phyloP scores from a whole-genome alignment of 306 rosid genomes.

The Cicer pinnatifidum region DNA sequence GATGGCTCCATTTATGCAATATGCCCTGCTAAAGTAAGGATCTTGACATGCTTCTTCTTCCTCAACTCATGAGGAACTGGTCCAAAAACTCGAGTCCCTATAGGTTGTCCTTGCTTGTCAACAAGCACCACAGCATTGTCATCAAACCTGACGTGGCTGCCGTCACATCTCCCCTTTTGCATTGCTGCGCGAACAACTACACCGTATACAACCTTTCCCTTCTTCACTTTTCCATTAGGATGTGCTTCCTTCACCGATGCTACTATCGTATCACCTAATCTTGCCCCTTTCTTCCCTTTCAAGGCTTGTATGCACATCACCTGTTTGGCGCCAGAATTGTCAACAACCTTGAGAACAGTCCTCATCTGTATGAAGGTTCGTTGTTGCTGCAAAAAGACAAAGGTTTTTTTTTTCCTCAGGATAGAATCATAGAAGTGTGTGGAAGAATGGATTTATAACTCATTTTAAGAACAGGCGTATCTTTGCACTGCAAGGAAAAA shows the following conservation, averaged over 20 bases:
- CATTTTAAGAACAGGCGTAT: not conserved
- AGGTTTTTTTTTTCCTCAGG: not conserved
- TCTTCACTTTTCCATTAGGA: conserved; percentile 84
- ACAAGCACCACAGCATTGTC: conserved; percentile 89
- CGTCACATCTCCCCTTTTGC: conserved; percentile 82
- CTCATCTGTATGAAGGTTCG: conserved; percentile 92
- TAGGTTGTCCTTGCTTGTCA: conserved; percentile 95
- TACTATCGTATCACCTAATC: conserved; percentile 84
- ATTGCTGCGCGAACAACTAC: conserved; percentile 86
- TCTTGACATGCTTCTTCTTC: conserved; percentile 80
- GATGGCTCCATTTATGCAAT: conserved; percentile 56
- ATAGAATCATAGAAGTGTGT: not conserved
- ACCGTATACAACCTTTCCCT: conserved; percentile 74
- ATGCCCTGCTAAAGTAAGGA: conserved; percentile 84
- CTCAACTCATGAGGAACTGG: conserved; percentile 89
- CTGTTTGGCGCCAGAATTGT: conserved; percentile 83
- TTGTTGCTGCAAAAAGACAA: conserved; percentile 59
- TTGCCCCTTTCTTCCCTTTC: conserved; percentile 86
- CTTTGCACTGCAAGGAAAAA: conserved; percentile 19
- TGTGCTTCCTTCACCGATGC: conserved; percentile 95
- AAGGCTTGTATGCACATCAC: conserved; percentile 94
- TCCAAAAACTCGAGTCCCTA: conserved; percentile 92
- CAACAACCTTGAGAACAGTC: conserved; percentile 90
- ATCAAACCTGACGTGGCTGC: conserved; percentile 92
- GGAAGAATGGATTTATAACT: conserved; percentile 3